Evolutionary conservation across 306 rosid genomes (phyloP), one percentile per base, ranked within the genome.

Genomic region (Trifolium subterraneum): DNA sequence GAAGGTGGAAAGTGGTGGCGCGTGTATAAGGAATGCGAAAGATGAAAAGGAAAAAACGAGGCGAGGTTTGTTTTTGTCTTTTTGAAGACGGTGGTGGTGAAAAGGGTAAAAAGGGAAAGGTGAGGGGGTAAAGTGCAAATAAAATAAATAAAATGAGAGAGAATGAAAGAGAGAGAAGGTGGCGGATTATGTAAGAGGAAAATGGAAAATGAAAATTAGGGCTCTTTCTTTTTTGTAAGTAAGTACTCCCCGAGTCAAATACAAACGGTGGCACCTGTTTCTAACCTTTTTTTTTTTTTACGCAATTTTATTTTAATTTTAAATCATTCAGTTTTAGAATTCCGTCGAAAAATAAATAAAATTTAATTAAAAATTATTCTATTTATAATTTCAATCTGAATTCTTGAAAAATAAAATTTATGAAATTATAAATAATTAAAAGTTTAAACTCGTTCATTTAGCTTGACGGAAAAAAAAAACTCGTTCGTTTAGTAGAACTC

Each of bases 1-100:
- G 55, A 65, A 45, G 67, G 54, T 64, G 56, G 36, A 56, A 72
- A 58, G 70, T 67, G 71, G 75, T 79, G 82, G 73, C 78, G 68
- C 78, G 77, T 78, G 77, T 15, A 7, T 1, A n/a, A 3, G 51
- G 52, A 47, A 73, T 61, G 35, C 29, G 50, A 41, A 13, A 35
- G 36, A n/a, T 52, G 50, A 52, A 74, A 20, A 47, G 56, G 67
- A 56, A 69, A n/a, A 51, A 69, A 51, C 11, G 31, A 42, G 51
- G 63, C 47, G 8, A 18, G 44, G 19, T 44, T 77, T 55, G 71
- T 54, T 78, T 71, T 60, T 77, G 64, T 78, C 19, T 29, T 60
- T 70, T 64, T 71, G 50, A 44, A 54, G 78, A 61, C 23, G 16
- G 76, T 71, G 76, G 67, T 71, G 70, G 48, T 1, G 62, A 19